Evolutionary conservation across 352 stramenopile genomes (phyloP).

Genomic region (Globisporangium yorkense): DNA sequence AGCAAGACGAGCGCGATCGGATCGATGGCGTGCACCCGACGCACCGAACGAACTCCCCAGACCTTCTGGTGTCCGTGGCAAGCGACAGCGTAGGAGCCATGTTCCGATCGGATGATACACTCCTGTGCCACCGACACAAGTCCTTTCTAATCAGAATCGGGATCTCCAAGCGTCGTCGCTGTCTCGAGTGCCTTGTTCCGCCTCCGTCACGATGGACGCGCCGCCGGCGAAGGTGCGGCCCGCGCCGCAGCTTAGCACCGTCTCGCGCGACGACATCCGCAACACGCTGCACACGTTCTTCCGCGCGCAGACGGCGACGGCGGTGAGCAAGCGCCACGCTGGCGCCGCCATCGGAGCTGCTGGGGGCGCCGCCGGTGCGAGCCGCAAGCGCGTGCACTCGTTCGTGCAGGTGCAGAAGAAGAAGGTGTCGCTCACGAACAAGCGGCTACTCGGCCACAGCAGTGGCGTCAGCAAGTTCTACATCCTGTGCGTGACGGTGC

Average conservation of each 20-base stretch:
- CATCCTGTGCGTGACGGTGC: constrained; percentile 58
- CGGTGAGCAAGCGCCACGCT: constrained; percentile 16
- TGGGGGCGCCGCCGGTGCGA: not conserved
- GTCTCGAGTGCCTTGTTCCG: too few relatives aligned
- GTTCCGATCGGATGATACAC: too few relatives aligned
- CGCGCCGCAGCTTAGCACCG: constrained; percentile 17
- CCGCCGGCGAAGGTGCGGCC: constrained; percentile 10
- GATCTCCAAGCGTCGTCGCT: too few relatives aligned
- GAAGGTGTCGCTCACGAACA: constrained; percentile 42
- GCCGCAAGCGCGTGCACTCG: constrained; percentile 44
- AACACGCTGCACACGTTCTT: constrained; percentile 67
- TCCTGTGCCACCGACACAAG: too few relatives aligned
- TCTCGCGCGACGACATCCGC: constrained; percentile 56
- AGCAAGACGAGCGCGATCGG: too few relatives aligned
- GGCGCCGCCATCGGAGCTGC: not conserved
- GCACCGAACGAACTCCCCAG: too few relatives aligned
- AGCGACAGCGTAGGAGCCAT: too few relatives aligned
- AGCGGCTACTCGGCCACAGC: constrained; percentile 42
- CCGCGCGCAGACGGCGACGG: constrained; percentile 25
- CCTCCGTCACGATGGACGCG: constrained; percentile 5
- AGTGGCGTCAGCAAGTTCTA: constrained; percentile 43
- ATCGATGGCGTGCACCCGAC: too few relatives aligned
- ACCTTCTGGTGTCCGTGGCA: too few relatives aligned
- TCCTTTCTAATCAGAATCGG: too few relatives aligned
- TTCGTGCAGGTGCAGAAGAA: constrained; percentile 69